A percentile compares a stretch with the other conserved stretches of the same genome.
Conservation (phyloP, 306 rosid species). For the Arachis stenosperma region DNA sequence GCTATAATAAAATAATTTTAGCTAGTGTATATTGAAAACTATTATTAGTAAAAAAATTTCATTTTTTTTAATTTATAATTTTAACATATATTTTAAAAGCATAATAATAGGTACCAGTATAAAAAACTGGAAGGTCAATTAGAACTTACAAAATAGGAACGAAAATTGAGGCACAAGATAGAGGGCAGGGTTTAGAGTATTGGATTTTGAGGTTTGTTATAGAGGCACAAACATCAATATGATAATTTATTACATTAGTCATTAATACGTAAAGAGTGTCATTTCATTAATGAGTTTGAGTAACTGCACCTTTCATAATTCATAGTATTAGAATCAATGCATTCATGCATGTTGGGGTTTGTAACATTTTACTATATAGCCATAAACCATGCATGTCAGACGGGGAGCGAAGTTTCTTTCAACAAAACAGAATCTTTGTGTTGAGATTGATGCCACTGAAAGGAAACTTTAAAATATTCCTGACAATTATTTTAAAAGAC, state of each 20-base stretch:
- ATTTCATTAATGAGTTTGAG: conserved; percentile 25
- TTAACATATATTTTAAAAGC: no score
- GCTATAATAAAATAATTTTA: not conserved
- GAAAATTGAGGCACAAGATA: conserved; percentile 22
- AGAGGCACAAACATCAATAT: conserved; percentile 41
- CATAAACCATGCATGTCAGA: conserved; percentile 27
- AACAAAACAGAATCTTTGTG: conserved; percentile 47
- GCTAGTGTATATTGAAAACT: no score
- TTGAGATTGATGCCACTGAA: conserved; percentile 32
- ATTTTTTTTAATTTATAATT: no score
- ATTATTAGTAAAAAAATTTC: no score
- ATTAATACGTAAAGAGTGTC: not conserved
- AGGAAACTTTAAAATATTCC: no score
- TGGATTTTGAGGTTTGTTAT: conserved; percentile 28
- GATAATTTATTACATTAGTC: conserved; percentile 23
- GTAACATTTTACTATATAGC: conserved; percentile 30
- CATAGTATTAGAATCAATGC: conserved; percentile 40
- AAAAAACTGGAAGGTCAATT: conserved; percentile 38
- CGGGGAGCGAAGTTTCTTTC: conserved; percentile 47
- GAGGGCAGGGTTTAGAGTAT: not conserved
- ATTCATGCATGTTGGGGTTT: conserved; percentile 44
- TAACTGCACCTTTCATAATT: conserved; percentile 27
- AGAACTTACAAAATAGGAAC: conserved; percentile 11
- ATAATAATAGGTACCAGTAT: no score
- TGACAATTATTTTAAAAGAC: no score